Evolutionary conservation across 2,329 filamentous ascomycete species (phyloP).

Genomic region (Colletotrichum limetticola): DNA sequence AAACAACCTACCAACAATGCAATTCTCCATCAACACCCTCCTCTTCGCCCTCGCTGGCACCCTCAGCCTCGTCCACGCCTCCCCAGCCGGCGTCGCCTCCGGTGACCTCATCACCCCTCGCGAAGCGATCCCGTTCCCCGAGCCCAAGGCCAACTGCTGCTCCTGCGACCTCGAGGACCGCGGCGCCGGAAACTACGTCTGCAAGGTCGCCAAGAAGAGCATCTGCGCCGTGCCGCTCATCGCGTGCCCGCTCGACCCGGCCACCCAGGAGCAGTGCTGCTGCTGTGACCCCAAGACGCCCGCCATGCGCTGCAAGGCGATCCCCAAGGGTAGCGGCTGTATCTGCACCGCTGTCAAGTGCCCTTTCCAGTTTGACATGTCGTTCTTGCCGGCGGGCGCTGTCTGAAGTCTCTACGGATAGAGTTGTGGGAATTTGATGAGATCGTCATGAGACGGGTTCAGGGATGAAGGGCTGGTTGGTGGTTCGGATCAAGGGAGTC

Average conservation of each 20-base stretch:
- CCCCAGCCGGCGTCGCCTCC: slow-evolving; percentile 30
- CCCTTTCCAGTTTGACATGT: slow-evolving; percentile 14
- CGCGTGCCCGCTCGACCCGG: slow-evolving; percentile 37
- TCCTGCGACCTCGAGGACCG: slow-evolving; percentile 37
- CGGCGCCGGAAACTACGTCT: slow-evolving; percentile 25
- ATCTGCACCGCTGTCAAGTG: slow-evolving; percentile 33
- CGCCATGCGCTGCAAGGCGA: slow-evolving; percentile 12
- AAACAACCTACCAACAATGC: slow-evolving; percentile 23
- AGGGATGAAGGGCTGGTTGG: not conserved
- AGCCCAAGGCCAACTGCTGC: slow-evolving; percentile 36
- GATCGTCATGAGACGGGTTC: too few species aligned
- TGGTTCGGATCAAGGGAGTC: not conserved
- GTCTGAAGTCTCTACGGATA: not conserved
- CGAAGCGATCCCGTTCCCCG: slow-evolving; percentile 16
- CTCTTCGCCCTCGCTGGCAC: slow-evolving; percentile 35
- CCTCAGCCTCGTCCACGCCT: slow-evolving; percentile 35
- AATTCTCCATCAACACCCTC: slow-evolving; percentile 32
- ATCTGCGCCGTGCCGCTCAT: slow-evolving; percentile 19
- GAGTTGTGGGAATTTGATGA: not conserved
- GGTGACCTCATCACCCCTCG: slow-evolving; percentile 26
- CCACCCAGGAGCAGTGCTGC: slow-evolving; percentile 37
- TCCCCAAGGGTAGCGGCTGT: slow-evolving; percentile 23
- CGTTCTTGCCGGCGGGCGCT: not conserved
- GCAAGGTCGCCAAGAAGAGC: slow-evolving; percentile 27
- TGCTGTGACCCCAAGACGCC: slow-evolving; percentile 30